These are phyloP conservation scores for Rhodocollybia butyracea DNA, from an alignment of 768 basidiomycete species.

Conservation along the genomic window DNA sequence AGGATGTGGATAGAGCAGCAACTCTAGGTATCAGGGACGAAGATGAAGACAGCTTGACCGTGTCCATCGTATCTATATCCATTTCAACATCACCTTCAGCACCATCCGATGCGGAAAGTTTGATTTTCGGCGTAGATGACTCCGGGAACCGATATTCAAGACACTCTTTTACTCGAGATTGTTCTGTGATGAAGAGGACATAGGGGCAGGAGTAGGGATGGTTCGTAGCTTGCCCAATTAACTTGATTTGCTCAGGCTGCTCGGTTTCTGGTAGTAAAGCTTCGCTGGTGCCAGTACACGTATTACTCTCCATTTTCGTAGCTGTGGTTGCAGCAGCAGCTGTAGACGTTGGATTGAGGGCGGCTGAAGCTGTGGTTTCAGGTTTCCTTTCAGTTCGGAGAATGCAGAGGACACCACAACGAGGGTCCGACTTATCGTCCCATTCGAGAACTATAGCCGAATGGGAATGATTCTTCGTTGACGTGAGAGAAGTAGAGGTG, in stretches of 20 bases:
- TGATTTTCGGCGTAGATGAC: not conserved
- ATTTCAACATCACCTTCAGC: not conserved
- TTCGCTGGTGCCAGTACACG: too few species aligned
- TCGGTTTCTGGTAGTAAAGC: too few species aligned
- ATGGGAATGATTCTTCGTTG: too few species aligned
- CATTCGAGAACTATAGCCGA: too few species aligned
- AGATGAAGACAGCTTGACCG: not conserved
- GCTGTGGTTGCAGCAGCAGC: too few species aligned
- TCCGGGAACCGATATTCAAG: not conserved
- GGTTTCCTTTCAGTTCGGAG: too few species aligned
- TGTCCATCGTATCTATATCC: not conserved
- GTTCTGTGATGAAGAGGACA: not conserved
- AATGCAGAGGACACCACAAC: slow-evolving; percentile 4
- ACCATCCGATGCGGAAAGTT: not conserved
- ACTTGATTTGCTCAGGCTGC: too few species aligned
- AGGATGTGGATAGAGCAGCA: not conserved
- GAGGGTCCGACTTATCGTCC: slow-evolving; percentile 6
- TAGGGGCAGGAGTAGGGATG: not conserved
- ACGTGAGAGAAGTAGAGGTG: not conserved
- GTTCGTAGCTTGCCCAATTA: too few species aligned
- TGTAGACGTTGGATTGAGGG: too few species aligned
- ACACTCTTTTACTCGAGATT: not conserved
- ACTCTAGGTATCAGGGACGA: not conserved
- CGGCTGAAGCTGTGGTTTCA: not conserved
- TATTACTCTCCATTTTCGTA: too few species aligned